These are phyloP conservation scores for Metarhizium guizhouense DNA, from an alignment of 2,329 filamentous ascomycete genomes.

Conservation along the genomic window DNA sequence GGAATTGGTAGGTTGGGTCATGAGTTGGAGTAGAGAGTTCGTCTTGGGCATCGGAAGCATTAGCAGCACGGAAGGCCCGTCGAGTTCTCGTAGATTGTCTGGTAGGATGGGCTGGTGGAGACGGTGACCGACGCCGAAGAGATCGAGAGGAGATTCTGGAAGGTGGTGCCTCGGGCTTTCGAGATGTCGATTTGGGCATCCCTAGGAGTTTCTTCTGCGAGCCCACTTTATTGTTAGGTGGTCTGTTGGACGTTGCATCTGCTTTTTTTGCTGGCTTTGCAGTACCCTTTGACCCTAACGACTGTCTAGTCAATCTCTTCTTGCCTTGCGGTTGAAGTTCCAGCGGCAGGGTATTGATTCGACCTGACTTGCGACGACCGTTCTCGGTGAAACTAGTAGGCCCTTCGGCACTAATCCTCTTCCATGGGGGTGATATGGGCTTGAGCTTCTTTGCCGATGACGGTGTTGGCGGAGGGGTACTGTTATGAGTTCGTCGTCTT, in stretches of 20 bases:
- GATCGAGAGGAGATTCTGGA: slow-evolving; percentile 22
- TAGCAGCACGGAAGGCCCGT: slow-evolving; percentile 31
- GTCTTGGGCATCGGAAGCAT: slow-evolving; percentile 13
- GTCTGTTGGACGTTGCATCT: slow-evolving; percentile 19
- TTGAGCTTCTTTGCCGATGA: slow-evolving; percentile 34
- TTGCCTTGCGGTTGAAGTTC: slow-evolving; percentile 41
- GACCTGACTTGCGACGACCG: slow-evolving; percentile 60
- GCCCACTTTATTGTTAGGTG: slow-evolving; percentile 18
- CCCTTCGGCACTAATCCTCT: slow-evolving; percentile 72
- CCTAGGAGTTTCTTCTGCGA: slow-evolving; percentile 16
- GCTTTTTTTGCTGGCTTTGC: slow-evolving; percentile 24
- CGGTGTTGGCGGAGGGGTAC: slow-evolving; percentile 28
- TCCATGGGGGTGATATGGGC: slow-evolving; percentile 82
- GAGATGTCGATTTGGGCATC: slow-evolving; percentile 21
- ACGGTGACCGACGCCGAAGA: slow-evolving; percentile 30
- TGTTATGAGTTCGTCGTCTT: slow-evolving; percentile 51
- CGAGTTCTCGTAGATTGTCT: slow-evolving; percentile 34
- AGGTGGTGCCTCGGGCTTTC: slow-evolving; percentile 14
- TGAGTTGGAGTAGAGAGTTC: slow-evolving; percentile 6
- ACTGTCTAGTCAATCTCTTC: slow-evolving; percentile 43
- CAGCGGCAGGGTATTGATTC: slow-evolving; percentile 48
- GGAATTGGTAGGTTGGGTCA: slow-evolving; percentile 8
- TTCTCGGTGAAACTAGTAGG: slow-evolving; percentile 75
- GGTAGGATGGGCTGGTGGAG: slow-evolving; percentile 29
- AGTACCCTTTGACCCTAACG: slow-evolving; percentile 17